Evolutionary conservation across 2,329 filamentous ascomycete species (phyloP).

Genomic region (Apiospora rasikravindrae): DNA sequence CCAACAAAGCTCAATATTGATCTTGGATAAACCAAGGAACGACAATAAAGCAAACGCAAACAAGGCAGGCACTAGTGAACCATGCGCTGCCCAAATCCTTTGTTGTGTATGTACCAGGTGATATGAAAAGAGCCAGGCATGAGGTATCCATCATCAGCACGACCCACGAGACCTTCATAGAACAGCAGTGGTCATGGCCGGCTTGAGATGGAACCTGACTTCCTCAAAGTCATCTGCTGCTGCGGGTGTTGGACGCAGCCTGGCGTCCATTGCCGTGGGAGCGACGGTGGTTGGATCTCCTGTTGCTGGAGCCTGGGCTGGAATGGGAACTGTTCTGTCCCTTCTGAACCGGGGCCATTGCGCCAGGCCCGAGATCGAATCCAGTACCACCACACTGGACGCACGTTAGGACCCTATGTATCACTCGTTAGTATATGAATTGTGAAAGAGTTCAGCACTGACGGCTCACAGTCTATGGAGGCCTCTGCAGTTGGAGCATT

Average conservation of each 20-base stretch:
- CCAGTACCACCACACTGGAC: neutral
- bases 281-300: neutral
- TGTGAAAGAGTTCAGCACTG: accelerated
- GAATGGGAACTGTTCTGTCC: neutral
- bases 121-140: neutral
- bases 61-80: neutral
- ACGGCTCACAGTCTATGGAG: neutral
- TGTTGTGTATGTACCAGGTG: slow-evolving; percentile 1
- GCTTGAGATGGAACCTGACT: neutral
- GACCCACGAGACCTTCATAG: neutral
- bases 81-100: slow-evolving; percentile 14
- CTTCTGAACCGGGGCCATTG: neutral
- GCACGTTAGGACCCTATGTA: neutral
- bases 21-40: neutral
- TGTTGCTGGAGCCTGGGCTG: neutral
- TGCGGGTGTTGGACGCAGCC: neutral
- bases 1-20: neutral
- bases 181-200: neutral
- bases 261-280: neutral
- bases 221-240: neutral
- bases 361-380: neutral
- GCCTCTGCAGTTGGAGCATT: neutral
- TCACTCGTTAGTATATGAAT: neutral
- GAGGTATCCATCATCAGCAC: neutral
- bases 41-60: neutral